phyloP scores from a whole-genome alignment of 495 filamentous ascomycete genomes.

The Bombardia bombarda region DNA sequence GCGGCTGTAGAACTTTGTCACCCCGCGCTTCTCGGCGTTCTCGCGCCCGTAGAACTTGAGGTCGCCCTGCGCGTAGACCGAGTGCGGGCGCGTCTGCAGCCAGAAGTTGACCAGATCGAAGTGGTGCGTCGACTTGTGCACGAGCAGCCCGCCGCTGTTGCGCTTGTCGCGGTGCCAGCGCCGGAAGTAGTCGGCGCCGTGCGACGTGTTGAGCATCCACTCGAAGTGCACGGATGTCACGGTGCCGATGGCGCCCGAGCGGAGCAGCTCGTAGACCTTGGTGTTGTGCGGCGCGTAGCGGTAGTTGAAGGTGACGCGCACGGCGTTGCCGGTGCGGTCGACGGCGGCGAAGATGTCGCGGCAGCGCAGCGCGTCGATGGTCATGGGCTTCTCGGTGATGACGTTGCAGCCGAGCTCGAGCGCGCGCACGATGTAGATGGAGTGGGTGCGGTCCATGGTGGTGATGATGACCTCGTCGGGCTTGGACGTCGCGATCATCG shows the following conservation, averaged over 20 bases:
- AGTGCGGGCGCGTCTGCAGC: slow-evolving; percentile 34
- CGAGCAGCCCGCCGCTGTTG: slow-evolving; percentile 47
- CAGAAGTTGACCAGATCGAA: slow-evolving; percentile 46
- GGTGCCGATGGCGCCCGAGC: slow-evolving; percentile 41
- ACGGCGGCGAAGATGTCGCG: slow-evolving; percentile 39
- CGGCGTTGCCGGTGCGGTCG: slow-evolving; percentile 23
- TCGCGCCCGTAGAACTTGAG: slow-evolving; percentile 40
- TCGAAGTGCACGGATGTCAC: slow-evolving; percentile 52
- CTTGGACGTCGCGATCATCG: slow-evolving; percentile 43
- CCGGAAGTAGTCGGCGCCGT: slow-evolving; percentile 54
- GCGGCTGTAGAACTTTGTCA: slow-evolving; percentile 30
- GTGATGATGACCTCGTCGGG: slow-evolving; percentile 52
- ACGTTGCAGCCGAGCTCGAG: slow-evolving; percentile 50
- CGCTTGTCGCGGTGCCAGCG: slow-evolving; percentile 53
- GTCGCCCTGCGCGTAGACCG: slow-evolving; percentile 40
- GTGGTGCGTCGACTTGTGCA: slow-evolving; percentile 45
- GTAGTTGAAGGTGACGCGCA: slow-evolving; percentile 45
- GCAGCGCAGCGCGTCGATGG: slow-evolving; percentile 45
- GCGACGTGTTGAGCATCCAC: slow-evolving; percentile 51
- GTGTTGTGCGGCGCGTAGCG: slow-evolving; percentile 46
- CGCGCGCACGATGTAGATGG: slow-evolving; percentile 46
- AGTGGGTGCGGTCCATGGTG: slow-evolving; percentile 51
- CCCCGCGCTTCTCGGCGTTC: slow-evolving; percentile 35
- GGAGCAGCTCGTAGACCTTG: slow-evolving; percentile 39
- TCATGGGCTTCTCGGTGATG: slow-evolving; percentile 54